Conservation (phyloP, 2,329 filamentous ascomycete genomes). For the Pseudogymnoascus sp. region DNA sequence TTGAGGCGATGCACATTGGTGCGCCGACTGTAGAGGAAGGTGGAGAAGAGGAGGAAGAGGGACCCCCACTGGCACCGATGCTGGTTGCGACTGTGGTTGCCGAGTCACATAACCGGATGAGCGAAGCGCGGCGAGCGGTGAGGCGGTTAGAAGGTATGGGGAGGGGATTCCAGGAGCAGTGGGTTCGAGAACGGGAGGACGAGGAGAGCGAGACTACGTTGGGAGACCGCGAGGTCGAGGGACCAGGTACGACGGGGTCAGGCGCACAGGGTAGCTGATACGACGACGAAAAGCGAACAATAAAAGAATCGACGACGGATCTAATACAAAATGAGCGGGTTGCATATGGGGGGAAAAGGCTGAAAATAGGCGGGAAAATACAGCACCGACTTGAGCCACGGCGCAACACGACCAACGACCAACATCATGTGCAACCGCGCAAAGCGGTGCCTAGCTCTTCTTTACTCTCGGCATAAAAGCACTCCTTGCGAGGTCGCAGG, state of each 20-base stretch:
- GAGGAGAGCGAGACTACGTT: conserved; percentile 1
- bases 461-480: conserved; percentile 1
- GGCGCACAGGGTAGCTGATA: background rate
- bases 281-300: background rate
- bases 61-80: conserved; percentile 38
- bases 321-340: background rate
- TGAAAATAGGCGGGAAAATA: conserved; percentile 5
- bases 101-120: conserved; percentile 38
- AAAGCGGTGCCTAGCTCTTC: background rate
- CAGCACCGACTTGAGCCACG: conserved; percentile 5
- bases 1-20: background rate
- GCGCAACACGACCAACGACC: background rate
- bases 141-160: conserved; percentile 48
- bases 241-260: background rate
- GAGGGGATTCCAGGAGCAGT: conserved; percentile 47
- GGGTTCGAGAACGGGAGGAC: conserved; percentile 33
- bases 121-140: conserved; percentile 47
- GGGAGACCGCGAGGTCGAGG: background rate
- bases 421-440: background rate
- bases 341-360: background rate
- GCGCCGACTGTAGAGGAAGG: background rate
- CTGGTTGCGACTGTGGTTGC: conserved; percentile 50
- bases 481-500: conserved; percentile 6
- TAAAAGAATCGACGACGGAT: background rate
- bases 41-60: conserved; percentile 10